phyloP scores from a whole-genome alignment of 2,329 filamentous ascomycete genomes.

The Cladosporium sp. region DNA sequence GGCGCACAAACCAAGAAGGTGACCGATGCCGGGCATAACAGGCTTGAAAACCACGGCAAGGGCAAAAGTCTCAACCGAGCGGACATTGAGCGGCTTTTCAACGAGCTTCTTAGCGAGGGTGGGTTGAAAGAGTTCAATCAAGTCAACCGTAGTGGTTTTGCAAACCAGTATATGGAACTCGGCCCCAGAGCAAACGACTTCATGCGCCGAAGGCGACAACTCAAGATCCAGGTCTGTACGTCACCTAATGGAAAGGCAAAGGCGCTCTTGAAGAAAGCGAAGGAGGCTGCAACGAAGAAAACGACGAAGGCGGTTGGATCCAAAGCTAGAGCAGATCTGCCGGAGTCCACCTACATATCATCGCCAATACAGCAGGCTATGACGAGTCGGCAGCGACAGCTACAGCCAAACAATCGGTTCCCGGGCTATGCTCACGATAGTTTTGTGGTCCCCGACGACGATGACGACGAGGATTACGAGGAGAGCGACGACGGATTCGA shows the following conservation, averaged over 20 bases:
- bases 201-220: constrained; percentile 35
- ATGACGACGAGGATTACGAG: constrained; percentile 36
- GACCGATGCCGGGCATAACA: constrained; percentile 48
- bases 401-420: constrained; percentile 23
- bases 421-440: constrained; percentile 34
- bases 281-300: constrained; percentile 16
- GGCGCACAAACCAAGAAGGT: constrained; percentile 61
- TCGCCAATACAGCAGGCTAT: constrained; percentile 52
- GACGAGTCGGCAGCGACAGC: constrained; percentile 22
- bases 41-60: constrained; percentile 58
- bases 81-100: constrained; percentile 80
- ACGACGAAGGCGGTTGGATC: constrained; percentile 14
- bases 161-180: constrained; percentile 63
- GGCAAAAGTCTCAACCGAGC: constrained; percentile 66
- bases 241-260: constrained; percentile 16
- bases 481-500: constrained; percentile 44
- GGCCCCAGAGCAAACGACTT: constrained; percentile 46
- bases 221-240: constrained; percentile 51
- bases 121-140: constrained; percentile 60
- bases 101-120: constrained; percentile 67
- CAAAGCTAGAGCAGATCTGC: constrained; percentile 9
- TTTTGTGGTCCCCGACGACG: constrained; percentile 36
- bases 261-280: constrained; percentile 17
- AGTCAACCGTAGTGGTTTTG: constrained; percentile 53
- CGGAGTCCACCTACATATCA: constrained; percentile 62